Base-by-base conservation (phyloP, 2,329 filamentous ascomycete genomes). In the Hawksworthiomyces lignivorus region DNA sequence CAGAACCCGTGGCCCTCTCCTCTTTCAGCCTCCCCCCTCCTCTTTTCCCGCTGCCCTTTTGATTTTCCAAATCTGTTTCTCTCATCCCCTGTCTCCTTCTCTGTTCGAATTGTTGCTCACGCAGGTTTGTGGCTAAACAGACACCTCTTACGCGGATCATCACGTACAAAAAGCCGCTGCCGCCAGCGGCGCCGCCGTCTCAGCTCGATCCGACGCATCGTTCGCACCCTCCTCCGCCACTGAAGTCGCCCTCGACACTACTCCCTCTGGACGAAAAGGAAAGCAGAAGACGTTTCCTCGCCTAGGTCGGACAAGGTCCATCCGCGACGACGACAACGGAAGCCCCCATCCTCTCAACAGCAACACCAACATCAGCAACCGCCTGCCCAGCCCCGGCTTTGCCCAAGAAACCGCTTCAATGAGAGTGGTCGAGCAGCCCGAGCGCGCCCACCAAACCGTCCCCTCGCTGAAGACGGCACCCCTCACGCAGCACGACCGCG, bases 391-490 rank as follows among this genome's bases (percentile, higher is more conserved):
- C 41, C 47, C 54, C 14, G 48, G 56, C 35, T 49, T n/a, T n/a
- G n/a, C 54, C 27, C 42, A 49, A 8, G 46, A 44, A 24, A 48
- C 53, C 12, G 51, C 27, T 7, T 31, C 42, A 8, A 43, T 48
- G 41, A 29, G 43, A 19, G 34, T 38, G 12, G 36, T 52, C 49
- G 47, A 50, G 32, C 62, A 67, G 39, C 55, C 61, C 21, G 67
- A 68, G 37, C 60, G 57, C 50, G 52, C 57, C 20, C 55, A 61
- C 41, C 41, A 45, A 15, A 48, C 57, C 21, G 61, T 61, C 9
- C 62, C 64, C 21, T 65, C 70, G 14, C 64, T 79, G 39, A 81
- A 73, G 56, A 80, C 81, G 1, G 76, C 84, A 9, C 78, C 82
- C 2, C 60, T 80, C 26, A 73, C 63, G 24, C 73, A 62, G 28